Percentiles rank a stretch among this genome's conserved stretches.
Conservation (phyloP, 148 eudicot species). For the Rhododendron ovatum region DNA sequence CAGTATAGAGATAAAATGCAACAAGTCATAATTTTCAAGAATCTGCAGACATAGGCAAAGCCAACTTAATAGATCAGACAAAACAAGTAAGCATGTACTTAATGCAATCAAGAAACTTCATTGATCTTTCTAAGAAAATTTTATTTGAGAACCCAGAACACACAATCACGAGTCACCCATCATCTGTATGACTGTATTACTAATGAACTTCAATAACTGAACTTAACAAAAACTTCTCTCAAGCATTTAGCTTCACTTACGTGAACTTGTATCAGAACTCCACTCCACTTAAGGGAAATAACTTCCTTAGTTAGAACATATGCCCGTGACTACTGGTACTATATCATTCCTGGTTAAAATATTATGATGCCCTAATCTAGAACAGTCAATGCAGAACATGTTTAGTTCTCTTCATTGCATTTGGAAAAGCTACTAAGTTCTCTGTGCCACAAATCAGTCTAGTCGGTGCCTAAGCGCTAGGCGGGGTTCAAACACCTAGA, state of each 20-base stretch:
- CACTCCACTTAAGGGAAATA: background rate
- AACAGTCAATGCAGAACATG: background rate
- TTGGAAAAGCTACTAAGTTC: background rate
- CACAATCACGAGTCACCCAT: background rate
- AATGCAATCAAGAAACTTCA: background rate
- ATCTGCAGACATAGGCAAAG: background rate
- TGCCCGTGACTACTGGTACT: background rate
- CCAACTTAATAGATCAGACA: background rate
- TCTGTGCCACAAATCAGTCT: background rate
- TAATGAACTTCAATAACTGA: background rate
- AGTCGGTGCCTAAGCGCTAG: background rate
- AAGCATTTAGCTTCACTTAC: background rate
- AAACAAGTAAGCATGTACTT: background rate
- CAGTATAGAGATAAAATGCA: background rate
- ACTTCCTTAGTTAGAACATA: background rate
- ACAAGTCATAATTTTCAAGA: background rate
- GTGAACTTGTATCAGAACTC: background rate
- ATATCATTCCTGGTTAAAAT: background rate
- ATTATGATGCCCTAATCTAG: background rate
- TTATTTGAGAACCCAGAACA: too few relatives aligned
- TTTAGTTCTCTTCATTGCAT: background rate
- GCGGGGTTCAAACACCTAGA: background rate
- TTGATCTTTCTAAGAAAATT: background rate
- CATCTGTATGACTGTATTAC: background rate
- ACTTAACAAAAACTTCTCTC: background rate